Percentiles rank a stretch among this genome's conserved stretches.
Evolutionary conservation across 2,329 filamentous ascomycete genomes (phyloP).

Genomic region (Arthrocladium fulminans): DNA sequence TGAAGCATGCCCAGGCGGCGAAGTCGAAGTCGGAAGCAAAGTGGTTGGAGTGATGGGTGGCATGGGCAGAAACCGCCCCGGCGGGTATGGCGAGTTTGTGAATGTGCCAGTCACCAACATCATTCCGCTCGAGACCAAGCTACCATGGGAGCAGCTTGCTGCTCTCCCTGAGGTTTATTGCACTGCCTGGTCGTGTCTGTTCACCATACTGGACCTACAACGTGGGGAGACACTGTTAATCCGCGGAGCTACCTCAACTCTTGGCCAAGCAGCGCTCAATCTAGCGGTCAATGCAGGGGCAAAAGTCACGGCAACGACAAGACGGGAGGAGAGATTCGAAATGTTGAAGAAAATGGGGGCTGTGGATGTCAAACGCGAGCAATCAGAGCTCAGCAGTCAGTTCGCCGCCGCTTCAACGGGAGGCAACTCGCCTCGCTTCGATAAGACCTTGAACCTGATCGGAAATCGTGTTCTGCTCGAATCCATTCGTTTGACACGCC

Average conservation of each 20-base stretch:
- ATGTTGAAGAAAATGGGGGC: constrained; percentile 27
- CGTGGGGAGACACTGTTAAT: constrained; percentile 31
- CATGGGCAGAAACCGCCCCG: constrained; percentile 32
- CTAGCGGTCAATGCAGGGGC: constrained; percentile 31
- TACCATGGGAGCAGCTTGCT: constrained; percentile 34
- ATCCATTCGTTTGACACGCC: constrained; percentile 29
- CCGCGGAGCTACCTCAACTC: constrained; percentile 34
- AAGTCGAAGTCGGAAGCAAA: constrained; percentile 27
- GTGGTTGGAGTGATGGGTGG: constrained; percentile 38
- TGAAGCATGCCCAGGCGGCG: constrained; percentile 28
- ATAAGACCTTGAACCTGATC: constrained; percentile 33
- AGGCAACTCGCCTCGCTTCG: constrained; percentile 28
- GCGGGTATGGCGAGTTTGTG: constrained; percentile 35
- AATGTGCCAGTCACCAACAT: constrained; percentile 30
- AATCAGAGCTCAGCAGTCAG: constrained; percentile 15
- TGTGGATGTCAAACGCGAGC: constrained; percentile 24
- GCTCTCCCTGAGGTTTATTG: constrained; percentile 35
- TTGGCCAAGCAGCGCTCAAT: constrained; percentile 35
- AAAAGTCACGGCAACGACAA: constrained; percentile 33
- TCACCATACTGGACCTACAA: constrained; percentile 30
- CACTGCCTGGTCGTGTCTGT: constrained; percentile 34
- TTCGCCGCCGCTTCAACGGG: too few species aligned
- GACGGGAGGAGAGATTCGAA: constrained; percentile 25
- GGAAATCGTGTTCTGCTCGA: constrained; percentile 34
- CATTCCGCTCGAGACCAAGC: constrained; percentile 21